phyloP scores from a whole-genome alignment of 495 filamentous ascomycete species.

The Aspergillus panamensis region DNA sequence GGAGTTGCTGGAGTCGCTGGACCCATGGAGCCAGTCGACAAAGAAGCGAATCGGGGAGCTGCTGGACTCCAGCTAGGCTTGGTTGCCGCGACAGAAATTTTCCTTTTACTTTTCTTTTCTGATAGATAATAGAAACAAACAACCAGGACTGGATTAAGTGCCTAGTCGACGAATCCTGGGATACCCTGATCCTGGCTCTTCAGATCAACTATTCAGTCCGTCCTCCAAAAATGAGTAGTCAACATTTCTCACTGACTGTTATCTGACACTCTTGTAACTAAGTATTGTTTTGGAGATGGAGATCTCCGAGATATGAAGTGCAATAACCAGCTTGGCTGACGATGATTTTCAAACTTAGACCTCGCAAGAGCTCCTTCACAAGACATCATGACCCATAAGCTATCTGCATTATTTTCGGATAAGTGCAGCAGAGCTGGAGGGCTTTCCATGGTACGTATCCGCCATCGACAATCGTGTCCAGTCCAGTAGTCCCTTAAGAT shows the following conservation, averaged over 20 bases:
- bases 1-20: conserved; percentile 8
- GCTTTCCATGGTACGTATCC: conserved; percentile 12
- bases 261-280: neutral
- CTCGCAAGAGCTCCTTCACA: neutral
- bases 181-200: neutral
- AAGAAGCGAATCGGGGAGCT: conserved; percentile 22
- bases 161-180: neutral
- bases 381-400: conserved; percentile 4
- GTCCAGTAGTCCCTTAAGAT: neutral
- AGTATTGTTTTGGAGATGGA: conserved; percentile 2
- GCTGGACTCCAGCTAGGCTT: conserved; percentile 14
- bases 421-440: conserved; percentile 17
- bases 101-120: neutral
- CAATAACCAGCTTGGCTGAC: neutral
- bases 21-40: conserved; percentile 14
- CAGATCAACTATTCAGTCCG: conserved; percentile 1
- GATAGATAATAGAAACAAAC: conserved; percentile 22
- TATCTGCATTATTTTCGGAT: conserved; percentile 16
- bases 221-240: neutral
- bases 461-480: neutral
- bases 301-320: neutral
- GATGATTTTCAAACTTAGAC: neutral
- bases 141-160: conserved; percentile 8
- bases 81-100: conserved; percentile 20
- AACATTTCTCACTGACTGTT: conserved; percentile 13